Percentiles rank a stretch among this genome's conserved stretches.
Conservation (phyloP, 768 basidiomycete genomes). For the Candolleomyces eurysporus region DNA sequence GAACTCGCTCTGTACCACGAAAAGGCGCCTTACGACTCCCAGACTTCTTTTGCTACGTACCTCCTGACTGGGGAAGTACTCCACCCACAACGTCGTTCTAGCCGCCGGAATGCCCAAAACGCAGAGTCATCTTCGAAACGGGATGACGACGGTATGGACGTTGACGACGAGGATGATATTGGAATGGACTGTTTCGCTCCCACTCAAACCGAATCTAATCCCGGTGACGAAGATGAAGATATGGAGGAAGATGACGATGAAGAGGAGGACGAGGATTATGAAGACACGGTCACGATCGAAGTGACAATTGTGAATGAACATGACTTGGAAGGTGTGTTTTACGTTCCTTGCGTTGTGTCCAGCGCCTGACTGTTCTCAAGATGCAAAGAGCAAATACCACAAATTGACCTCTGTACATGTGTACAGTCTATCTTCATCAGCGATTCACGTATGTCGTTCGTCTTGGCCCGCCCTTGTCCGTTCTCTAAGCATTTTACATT, state of each 20-base stretch:
- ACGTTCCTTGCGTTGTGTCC: background rate
- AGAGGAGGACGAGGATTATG: constrained; percentile 35
- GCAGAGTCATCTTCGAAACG: background rate
- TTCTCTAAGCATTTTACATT: constrained; percentile 3
- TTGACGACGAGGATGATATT: constrained; percentile 32
- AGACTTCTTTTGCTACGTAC: constrained; percentile 64
- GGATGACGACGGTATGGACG: constrained; percentile 22
- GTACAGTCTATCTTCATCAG: constrained; percentile 70
- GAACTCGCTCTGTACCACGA: constrained; percentile 61
- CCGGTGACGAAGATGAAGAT: constrained; percentile 11
- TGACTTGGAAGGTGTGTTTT: constrained; percentile 59
- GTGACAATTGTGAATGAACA: constrained; percentile 61
- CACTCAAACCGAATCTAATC: constrained; percentile 3
- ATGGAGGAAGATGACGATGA: constrained; percentile 22
- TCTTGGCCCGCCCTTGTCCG: background rate
- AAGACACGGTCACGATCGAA: constrained; percentile 44
- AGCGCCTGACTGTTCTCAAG: constrained; percentile 29
- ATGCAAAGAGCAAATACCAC: constrained; percentile 48
- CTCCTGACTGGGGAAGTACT: constrained; percentile 57
- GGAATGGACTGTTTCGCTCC: constrained; percentile 17
- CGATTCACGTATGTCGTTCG: constrained; percentile 48
- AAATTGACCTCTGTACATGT: constrained; percentile 58
- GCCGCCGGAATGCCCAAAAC: background rate
- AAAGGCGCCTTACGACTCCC: constrained; percentile 38
- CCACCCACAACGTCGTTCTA: background rate